These are phyloP conservation scores for Eleusine coracana DNA, from an alignment of 176 grass and related monocot genomes.

Conservation along the genomic window DNA sequence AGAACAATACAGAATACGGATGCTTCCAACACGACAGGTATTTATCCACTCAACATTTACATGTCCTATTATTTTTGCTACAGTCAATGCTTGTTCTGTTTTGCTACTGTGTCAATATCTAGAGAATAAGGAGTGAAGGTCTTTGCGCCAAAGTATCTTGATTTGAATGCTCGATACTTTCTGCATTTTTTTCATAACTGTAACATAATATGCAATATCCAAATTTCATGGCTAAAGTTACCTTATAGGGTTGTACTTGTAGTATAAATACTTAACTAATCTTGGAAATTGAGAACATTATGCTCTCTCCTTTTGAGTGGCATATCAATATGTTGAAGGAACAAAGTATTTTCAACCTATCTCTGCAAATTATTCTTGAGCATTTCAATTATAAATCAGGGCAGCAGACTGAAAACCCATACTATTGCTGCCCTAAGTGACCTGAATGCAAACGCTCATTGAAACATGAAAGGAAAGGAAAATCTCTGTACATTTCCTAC, in stretches of 20 bases:
- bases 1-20: slow-evolving; percentile 73
- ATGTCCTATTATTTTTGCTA: not conserved
- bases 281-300: not conserved
- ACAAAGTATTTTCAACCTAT: not conserved
- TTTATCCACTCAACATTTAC: not conserved
- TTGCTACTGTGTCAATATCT: not conserved
- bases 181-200: slow-evolving; percentile 18
- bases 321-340: not conserved
- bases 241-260: not conserved
- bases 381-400: not conserved
- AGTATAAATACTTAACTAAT: not conserved
- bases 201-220: not conserved
- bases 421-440: not conserved
- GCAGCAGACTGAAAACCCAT: not conserved
- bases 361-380: not conserved
- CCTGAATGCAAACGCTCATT: not conserved
- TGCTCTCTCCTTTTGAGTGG: not conserved
- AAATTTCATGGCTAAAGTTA: not conserved
- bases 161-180: not conserved
- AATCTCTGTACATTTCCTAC: not conserved
- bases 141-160: no score
- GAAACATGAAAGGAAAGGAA: not conserved
- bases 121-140: not conserved
- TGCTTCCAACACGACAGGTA: slow-evolving; percentile 93
- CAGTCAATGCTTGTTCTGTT: not conserved